Percentiles rank a stretch among this genome's conserved stretches.
Conservation (phyloP, 805 yeast genomes). For the Wickerhamiella alocasiicola region DNA sequence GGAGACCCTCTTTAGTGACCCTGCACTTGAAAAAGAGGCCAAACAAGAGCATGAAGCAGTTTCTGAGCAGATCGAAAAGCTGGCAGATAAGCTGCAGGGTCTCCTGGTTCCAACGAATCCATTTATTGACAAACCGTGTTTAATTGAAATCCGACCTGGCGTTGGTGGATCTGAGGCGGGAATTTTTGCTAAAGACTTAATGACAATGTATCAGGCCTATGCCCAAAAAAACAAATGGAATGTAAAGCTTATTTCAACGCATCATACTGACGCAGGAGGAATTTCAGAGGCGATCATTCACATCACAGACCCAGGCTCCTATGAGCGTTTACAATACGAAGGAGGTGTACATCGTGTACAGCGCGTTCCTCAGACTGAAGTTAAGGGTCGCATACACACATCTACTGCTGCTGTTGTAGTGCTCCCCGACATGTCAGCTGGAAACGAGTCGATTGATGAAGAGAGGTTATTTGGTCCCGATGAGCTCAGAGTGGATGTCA, state of each 20-base stretch:
- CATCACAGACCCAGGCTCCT: conserved; percentile 67
- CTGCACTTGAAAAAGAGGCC: conserved; percentile 46
- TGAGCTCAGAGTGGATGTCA: conserved; percentile 87
- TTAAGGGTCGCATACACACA: conserved; percentile 88
- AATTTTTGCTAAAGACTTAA: conserved; percentile 67
- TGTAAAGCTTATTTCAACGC: conserved; percentile 43
- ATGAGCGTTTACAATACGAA: conserved; percentile 60
- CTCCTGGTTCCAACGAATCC: conserved; percentile 61
- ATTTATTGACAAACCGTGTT: conserved; percentile 62
- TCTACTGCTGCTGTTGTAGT: conserved; percentile 95
- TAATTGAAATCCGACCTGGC: conserved; percentile 85
- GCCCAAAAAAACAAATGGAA: conserved; percentile 60
- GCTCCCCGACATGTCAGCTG: conserved; percentile 41
- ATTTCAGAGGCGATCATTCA: conserved; percentile 63
- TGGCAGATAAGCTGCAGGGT: conserved; percentile 39
- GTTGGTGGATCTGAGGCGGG: conserved; percentile 93
- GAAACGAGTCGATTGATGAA: conserved; percentile 36
- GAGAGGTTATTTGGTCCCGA: conserved; percentile 71
- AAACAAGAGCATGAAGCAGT: conserved; percentile 40
- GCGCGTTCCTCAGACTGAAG: conserved; percentile 83
- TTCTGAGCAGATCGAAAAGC: conserved; percentile 33
- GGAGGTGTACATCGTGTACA: conserved; percentile 97
- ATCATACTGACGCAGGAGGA: conserved; percentile 46
- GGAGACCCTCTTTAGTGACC: conserved; percentile 36
- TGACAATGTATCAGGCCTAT: conserved; percentile 69